Base-by-base conservation (phyloP, 345 rosid genomes). In the Populus ilicifolia region DNA sequence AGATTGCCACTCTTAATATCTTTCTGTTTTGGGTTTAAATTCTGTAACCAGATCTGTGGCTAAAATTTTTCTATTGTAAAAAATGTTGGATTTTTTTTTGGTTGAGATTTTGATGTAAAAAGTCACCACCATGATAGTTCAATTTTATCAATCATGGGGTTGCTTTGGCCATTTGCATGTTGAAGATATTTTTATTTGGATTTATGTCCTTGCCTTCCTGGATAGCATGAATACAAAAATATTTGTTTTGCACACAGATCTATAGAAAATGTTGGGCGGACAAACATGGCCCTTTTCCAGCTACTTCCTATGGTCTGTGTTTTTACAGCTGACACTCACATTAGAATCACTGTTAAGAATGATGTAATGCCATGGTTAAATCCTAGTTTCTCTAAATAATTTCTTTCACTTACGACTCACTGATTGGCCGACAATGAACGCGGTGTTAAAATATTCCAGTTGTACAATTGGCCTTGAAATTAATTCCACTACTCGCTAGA, bases 401-500 rank as follows among this genome's bases (percentile, higher is more conserved):
- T 65, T 3, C 14, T 39, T 41, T 65, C 50, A 62, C 48, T 8
- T 2, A 38, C 30, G 46, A 9, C 69, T 61, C 56, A 39, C 66
- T 80, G 21, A 59, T 16, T 75, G n/a, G 66, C 48, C 23, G 62
- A 12, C 59, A 14, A 4, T 39, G 36, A 65, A 11, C 16, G 36
- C 35, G 36, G 50, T 61, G 66, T 20, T 70, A 71, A 74, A 73
- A 72, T 69, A 85, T 35, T 76, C 43, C 30, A 72, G 46, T 35
- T 48, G 41, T 77, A 52, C 71, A 74, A 59, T 70, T 74, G 70
- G 69, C 76, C n/a, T 25, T 63, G 20, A 41, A 23, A 18, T 50
- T 46, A 62, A 74, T 73, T 35, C 70, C 23, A 63, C 10, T 56
- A 7, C 33, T 39, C 79, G 77, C 77, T 77, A 80, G 69, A 36